Base-by-base conservation (phyloP, 2,329 filamentous ascomycete species). In the Calonectria naviculata region DNA sequence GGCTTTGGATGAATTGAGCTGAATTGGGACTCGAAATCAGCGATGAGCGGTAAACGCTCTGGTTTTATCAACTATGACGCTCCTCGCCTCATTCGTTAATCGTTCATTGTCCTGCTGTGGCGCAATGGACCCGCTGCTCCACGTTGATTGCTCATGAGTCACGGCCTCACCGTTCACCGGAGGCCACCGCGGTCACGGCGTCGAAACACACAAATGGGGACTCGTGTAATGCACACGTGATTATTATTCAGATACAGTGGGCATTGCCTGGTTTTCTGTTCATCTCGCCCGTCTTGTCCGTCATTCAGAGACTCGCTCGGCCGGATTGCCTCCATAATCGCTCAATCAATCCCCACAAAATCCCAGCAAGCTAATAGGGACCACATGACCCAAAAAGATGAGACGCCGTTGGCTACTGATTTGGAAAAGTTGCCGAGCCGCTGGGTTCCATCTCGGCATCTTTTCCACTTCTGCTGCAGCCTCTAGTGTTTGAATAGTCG, bases 111-210 rank as follows among this genome's bases (percentile, higher is more conserved):
- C 58, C 21, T n/a, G 21, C 28, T 31, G 28, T 47, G 60, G 42
- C 58, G 58, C 26, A 62, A 62, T 29, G 36, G 42, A 34, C 36
- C 42, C 36, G 38, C 60, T 46, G 38, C 60, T 47, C 41, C 38
- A 63, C 60, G 60, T 24, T 63, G 28, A 46, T 47, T 24, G 41
- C 42, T 17, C 60, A 15, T 63, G 60, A 63, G 60, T 63, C 60
- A 63, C 38, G 26, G 3, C 38, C 26, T 58, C 52, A 58, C 31
- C 31, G 21, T 58, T 38, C 31, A 58, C 31, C 52, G 21, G 34
- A 38, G 34, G 7, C 52, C 13, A 12, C 26, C 26, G 13, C 47
- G 26, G 47, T n/a, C 13, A 28, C 19, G 15, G 47, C 21, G 52
- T 34, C 31, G 24, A 26, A 58, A 58, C 34, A 7, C 5, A 4